These are phyloP conservation scores for Yamadazyma trypodendri DNA, from an alignment of 1,139 yeast species.

Conservation along the genomic window DNA sequence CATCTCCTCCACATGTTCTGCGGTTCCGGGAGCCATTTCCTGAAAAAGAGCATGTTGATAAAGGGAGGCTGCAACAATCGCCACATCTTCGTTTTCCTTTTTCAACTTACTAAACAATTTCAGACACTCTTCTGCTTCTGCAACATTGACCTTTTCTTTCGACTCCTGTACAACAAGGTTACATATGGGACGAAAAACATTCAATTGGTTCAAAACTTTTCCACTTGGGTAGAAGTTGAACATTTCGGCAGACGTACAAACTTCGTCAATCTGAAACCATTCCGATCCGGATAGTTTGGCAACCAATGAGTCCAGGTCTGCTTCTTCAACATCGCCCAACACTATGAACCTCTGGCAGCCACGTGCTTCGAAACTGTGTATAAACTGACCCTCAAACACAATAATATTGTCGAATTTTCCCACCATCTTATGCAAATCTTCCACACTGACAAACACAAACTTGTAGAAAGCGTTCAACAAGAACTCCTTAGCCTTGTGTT, in stretches of 20 bases:
- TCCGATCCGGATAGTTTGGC: not conserved
- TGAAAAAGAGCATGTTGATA: constrained; percentile 14
- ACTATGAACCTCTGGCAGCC: constrained; percentile 8
- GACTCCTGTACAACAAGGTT: not conserved
- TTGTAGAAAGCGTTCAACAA: constrained; percentile 6
- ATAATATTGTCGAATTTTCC: constrained; percentile 10
- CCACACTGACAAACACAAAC: constrained; percentile 5
- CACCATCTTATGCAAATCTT: constrained; percentile 3
- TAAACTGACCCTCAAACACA: constrained; percentile 9
- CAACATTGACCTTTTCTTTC: constrained; percentile 10
- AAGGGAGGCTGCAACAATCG: constrained; percentile 10
- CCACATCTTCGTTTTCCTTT: constrained; percentile 7
- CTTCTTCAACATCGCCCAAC: constrained; percentile 8
- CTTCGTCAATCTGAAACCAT: not conserved
- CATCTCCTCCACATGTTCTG: constrained; percentile 5
- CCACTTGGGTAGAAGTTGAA: constrained; percentile 4
- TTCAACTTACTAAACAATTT: constrained; percentile 6
- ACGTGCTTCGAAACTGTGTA: constrained; percentile 2
- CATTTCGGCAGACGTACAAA: constrained; percentile 2
- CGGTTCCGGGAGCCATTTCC: constrained; percentile 8
- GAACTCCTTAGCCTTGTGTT: constrained; percentile 7
- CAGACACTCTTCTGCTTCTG: constrained; percentile 12
- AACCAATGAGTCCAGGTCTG: not conserved
- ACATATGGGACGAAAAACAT: not conserved
- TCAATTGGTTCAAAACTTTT: not conserved